These are phyloP conservation scores for Podospora anserina DNA, from an alignment of 495 filamentous ascomycete genomes.

Conservation along the genomic window DNA sequence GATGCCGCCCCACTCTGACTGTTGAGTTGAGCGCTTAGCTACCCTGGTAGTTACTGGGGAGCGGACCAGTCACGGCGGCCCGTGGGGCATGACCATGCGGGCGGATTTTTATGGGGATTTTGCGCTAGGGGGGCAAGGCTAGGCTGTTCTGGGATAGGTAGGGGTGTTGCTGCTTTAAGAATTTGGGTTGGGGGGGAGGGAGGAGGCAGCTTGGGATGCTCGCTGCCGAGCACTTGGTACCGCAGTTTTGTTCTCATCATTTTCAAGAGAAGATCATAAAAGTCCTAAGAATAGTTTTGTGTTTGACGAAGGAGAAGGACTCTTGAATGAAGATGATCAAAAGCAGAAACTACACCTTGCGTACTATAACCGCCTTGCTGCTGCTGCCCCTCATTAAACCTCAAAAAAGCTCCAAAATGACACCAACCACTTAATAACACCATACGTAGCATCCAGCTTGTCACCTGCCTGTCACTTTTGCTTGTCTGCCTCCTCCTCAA, in stretches of 20 bases:
- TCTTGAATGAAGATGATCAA: no score
- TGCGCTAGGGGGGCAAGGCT: background rate
- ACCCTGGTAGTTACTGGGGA: background rate
- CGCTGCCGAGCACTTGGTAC: no score
- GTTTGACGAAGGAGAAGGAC: no score
- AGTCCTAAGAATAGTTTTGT: no score
- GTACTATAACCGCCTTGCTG: background rate
- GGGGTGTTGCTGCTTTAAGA: background rate
- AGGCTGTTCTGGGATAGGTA: constrained; percentile 1
- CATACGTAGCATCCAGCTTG: background rate
- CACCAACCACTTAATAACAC: background rate
- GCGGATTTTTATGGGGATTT: constrained; percentile 17
- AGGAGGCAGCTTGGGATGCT: background rate
- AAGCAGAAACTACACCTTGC: no score
- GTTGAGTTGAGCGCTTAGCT: constrained; percentile 16
- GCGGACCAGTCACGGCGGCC: constrained; percentile 14
- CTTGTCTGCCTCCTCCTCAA: no score
- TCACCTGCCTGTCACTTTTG: background rate
- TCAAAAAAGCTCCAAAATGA: background rate
- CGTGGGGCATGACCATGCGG: constrained; percentile 17
- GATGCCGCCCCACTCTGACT: background rate
- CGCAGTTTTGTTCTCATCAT: no score
- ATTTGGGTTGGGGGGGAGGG: background rate
- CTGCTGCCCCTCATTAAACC: background rate
- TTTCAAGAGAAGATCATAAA: no score